These are phyloP conservation scores for Fusarium nelsonii DNA, from an alignment of 2,329 filamentous ascomycete genomes.

Conservation along the genomic window DNA sequence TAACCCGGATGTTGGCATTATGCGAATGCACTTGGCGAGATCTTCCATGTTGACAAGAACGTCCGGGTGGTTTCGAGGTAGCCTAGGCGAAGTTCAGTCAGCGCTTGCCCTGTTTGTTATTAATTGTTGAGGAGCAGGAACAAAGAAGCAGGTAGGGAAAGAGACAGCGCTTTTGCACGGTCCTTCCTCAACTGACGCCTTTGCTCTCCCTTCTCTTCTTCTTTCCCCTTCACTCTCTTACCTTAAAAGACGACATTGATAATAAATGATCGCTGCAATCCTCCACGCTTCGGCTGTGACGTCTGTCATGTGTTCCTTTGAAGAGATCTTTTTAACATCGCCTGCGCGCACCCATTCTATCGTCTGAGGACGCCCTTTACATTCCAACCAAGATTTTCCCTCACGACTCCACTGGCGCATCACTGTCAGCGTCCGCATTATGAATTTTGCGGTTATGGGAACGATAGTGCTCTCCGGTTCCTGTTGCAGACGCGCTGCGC, in stretches of 20 bases:
- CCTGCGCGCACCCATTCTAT: constrained; percentile 51
- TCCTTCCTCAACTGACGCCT: not conserved
- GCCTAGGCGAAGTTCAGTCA: constrained; percentile 42
- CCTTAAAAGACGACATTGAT: constrained; percentile 56
- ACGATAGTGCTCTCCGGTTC: constrained; percentile 51
- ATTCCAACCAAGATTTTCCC: constrained; percentile 40
- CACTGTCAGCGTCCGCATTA: constrained; percentile 47
- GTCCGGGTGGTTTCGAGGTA: constrained; percentile 54
- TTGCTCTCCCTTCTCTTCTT: not conserved
- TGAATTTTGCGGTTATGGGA: constrained; percentile 49
- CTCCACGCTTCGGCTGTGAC: constrained; percentile 59
- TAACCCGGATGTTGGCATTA: constrained; percentile 58
- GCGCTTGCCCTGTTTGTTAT: not conserved
- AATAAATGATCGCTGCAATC: constrained; percentile 55
- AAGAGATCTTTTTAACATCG: constrained; percentile 44
- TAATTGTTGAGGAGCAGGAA: not conserved
- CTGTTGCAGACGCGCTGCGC: constrained; percentile 52
- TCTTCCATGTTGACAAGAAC: constrained; percentile 51
- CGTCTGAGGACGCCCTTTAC: constrained; percentile 27
- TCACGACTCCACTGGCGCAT: constrained; percentile 56
- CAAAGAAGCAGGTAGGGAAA: not conserved
- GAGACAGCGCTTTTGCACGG: not conserved
- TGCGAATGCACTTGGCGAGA: constrained; percentile 54
- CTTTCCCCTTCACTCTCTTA: constrained; percentile 30
- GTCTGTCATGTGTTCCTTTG: constrained; percentile 54